Percentiles rank a stretch among this genome's conserved stretches.
These are phyloP conservation scores for Diaporthe sp. DNA, from an alignment of 2,329 filamentous ascomycete genomes.

Conservation along the genomic window DNA sequence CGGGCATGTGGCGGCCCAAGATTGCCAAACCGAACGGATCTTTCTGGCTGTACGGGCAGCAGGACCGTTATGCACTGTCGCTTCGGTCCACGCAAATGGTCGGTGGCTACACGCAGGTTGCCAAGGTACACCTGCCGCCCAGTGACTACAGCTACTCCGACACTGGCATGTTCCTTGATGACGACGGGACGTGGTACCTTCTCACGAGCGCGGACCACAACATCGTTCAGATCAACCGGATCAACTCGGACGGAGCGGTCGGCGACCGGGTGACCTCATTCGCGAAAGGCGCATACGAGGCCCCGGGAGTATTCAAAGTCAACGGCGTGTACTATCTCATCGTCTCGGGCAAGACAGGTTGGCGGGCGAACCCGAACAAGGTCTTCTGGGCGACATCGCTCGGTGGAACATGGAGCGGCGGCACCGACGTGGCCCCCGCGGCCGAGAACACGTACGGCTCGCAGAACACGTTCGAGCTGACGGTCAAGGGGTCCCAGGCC, in stretches of 20 bases:
- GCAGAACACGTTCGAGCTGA: slow-evolving; percentile 50
- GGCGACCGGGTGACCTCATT: slow-evolving; percentile 45
- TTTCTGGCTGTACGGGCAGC: slow-evolving; percentile 53
- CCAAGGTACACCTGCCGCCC: slow-evolving; percentile 49
- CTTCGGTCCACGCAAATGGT: slow-evolving; percentile 45
- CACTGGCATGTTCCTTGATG: slow-evolving; percentile 53
- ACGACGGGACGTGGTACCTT: slow-evolving; percentile 47
- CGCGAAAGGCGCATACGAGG: slow-evolving; percentile 48
- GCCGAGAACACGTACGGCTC: slow-evolving; percentile 48
- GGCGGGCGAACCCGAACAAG: slow-evolving; percentile 49
- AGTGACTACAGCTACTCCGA: slow-evolving; percentile 51
- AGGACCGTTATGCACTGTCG: slow-evolving; percentile 50
- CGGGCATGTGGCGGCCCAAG: slow-evolving; percentile 53
- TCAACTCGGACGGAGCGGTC: slow-evolving; percentile 49
- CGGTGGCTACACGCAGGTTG: slow-evolving; percentile 45
- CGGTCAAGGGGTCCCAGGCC: slow-evolving; percentile 44
- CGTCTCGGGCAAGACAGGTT: slow-evolving; percentile 50
- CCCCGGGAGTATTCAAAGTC: slow-evolving; percentile 47
- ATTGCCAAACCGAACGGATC: slow-evolving; percentile 52
- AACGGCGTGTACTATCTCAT: slow-evolving; percentile 49
- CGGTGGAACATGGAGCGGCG: slow-evolving; percentile 46
- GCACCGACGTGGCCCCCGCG: slow-evolving; percentile 48
- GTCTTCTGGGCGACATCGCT: slow-evolving; percentile 47
- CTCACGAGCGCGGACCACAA: slow-evolving; percentile 54
- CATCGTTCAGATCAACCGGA: slow-evolving; percentile 50